phyloP scores from a whole-genome alignment of 1,139 yeast genomes.

The Yamadazyma diddensiae region DNA sequence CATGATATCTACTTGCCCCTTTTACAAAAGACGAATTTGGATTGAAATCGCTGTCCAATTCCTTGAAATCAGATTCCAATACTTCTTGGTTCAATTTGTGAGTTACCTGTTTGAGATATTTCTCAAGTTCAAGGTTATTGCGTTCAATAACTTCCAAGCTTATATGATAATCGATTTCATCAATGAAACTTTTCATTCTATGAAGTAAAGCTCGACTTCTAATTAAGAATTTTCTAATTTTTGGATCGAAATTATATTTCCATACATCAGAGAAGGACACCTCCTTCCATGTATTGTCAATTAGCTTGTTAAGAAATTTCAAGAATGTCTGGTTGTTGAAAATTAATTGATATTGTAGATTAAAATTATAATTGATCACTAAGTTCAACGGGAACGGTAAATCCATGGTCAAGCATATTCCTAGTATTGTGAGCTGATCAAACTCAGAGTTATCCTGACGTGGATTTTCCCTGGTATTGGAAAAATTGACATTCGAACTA shows the following conservation, averaged over 20 bases:
- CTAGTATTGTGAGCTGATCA: conserved; percentile 33
- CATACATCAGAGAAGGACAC: conserved; percentile 66
- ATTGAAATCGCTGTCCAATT: conserved; percentile 3
- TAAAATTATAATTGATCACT: conserved; percentile 64
- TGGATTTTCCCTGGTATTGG: no score
- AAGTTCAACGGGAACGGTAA: conserved; percentile 88
- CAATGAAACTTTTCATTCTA: conserved; percentile 60
- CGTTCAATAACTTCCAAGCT: conserved; percentile 60
- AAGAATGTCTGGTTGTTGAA: conserved; percentile 69
- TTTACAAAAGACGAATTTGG: conserved; percentile 6
- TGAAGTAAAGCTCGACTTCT: conserved; percentile 57
- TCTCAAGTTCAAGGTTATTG: conserved; percentile 46
- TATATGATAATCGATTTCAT: conserved; percentile 54
- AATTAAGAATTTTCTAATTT: conserved; percentile 54
- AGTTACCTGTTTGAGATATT: conserved; percentile 18
- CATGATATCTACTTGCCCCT: conserved; percentile 20
- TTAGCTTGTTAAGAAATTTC: conserved; percentile 56
- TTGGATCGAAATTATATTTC: conserved; percentile 46
- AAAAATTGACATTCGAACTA: conserved; percentile 3
- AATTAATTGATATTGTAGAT: conserved; percentile 76
- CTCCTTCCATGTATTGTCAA: conserved; percentile 73
- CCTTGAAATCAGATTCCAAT: conserved; percentile 10
- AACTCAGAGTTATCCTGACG: conserved; percentile 46
- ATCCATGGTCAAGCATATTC: conserved; percentile 60
- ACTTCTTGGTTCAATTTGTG: conserved; percentile 14